Evolutionary conservation across 2,329 filamentous ascomycete genomes (phyloP), one percentile per base, ranked within the genome.

Genomic region (Aspergillus versicolor): DNA sequence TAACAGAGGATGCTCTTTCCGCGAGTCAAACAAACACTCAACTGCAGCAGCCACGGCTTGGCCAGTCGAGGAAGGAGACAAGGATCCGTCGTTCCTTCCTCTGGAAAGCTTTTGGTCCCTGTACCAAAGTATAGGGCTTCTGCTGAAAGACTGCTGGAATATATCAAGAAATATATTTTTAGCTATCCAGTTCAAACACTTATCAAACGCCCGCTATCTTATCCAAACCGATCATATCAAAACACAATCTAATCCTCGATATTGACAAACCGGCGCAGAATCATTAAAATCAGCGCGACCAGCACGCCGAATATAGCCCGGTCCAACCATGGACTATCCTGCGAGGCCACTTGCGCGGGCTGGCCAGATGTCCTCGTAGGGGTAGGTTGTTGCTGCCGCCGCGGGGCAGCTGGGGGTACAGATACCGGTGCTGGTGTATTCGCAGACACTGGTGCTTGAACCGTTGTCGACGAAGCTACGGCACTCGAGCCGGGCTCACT

Each of bases 221-320:
- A 32, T 19, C 22, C n/a, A 32, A 30, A 5, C 8, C 21, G 27
- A 47, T n/a, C n/a, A 17, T 21, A 11, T 42, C 19, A 21, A 21
- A 21, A 17, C 9, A 42, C n/a, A 42, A 42, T 17, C 19, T 22
- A 52, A 21, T 57, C 55, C n/a, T 57, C 55, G 8, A 57, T 24
- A 30, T 51, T 48, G 30, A 52, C 50, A 19, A 53, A 17, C n/a
- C 55, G 49, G n/a, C 55, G 37, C 19, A 57, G 30, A 38, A 57
- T 49, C 55, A 57, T 57, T 19, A 57, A 12, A 38, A 57, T 27
- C 37, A 57, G 32, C 50, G 55, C 55, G 38, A 57, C 27, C 44
- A 57, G 49, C 44, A 57, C 55, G 49, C 55, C 55, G 21, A 57
- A 53, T 17, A 57, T 57, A 22, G 55, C 55, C 49, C 55, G 55